Percentiles rank a stretch among this genome's conserved stretches.
Conservation (phyloP, 805 yeast species). For the Saccharomyces eubayanus region DNA sequence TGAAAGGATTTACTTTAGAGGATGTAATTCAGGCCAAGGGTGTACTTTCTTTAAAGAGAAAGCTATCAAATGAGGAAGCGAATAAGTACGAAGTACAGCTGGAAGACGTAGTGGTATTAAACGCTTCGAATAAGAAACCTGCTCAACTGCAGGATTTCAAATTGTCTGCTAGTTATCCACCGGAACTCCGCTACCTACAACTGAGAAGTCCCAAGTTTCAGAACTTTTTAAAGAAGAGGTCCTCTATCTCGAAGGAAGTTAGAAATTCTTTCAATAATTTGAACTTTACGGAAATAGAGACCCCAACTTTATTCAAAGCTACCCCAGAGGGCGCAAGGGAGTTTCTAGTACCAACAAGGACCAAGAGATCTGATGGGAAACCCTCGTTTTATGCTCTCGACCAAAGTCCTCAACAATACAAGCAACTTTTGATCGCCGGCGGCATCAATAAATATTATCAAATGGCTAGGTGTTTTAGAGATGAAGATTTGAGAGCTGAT, state of each 20-base stretch:
- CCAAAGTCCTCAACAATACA: slow-evolving; percentile 96
- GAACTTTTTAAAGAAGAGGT: slow-evolving; percentile 45
- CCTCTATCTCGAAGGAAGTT: slow-evolving; percentile 43
- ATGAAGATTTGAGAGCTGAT: slow-evolving; percentile 89
- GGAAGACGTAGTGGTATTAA: slow-evolving; percentile 45
- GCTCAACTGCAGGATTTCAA: slow-evolving; percentile 60
- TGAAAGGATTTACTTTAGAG: slow-evolving; percentile 54
- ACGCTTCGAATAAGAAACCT: slow-evolving; percentile 54
- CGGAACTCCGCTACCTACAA: slow-evolving; percentile 75
- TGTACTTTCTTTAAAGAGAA: slow-evolving; percentile 27
- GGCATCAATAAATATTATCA: slow-evolving; percentile 85
- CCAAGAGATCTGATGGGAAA: slow-evolving; percentile 22
- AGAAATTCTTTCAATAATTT: slow-evolving; percentile 36
- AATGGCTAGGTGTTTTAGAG: slow-evolving; percentile 89
- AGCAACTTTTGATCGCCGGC: slow-evolving; percentile 88
- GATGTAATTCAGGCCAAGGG: slow-evolving; percentile 69
- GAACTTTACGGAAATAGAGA: slow-evolving; percentile 75
- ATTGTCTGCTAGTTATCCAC: slow-evolving; percentile 49
- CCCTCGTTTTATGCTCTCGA: slow-evolving; percentile 76
- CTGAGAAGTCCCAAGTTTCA: slow-evolving; percentile 56
- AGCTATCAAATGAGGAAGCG: slow-evolving; percentile 22
- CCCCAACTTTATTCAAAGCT: slow-evolving; percentile 86
- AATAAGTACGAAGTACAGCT: slow-evolving; percentile 53
- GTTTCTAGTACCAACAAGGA: slow-evolving; percentile 85
- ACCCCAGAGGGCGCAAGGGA: slow-evolving; percentile 98